Evolutionary conservation across 2,329 filamentous ascomycete genomes (phyloP), one percentile per base, ranked within the genome.

Genomic region (Sporothrix mexicana): DNA sequence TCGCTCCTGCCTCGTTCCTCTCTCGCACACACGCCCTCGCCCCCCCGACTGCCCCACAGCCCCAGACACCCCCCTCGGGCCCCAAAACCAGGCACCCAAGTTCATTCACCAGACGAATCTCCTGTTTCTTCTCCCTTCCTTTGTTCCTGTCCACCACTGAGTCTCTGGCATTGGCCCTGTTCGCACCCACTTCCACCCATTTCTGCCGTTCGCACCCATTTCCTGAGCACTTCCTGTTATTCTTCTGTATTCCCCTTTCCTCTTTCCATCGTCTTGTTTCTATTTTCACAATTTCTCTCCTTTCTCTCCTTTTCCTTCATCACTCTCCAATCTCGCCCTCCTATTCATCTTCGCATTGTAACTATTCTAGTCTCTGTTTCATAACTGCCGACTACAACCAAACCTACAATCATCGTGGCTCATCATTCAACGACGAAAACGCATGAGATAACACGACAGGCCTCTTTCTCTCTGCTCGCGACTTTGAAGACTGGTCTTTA

Each of bases 71-170:
- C 72, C 72, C 72, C 55, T 41, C 25, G 25, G 2, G 5, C 45
- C 51, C 36, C 67, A 47, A 49, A 13, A 36, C 47, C 67, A 72
- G 64, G 57, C 72, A 73, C 64, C 69, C 72, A 72, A 36, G 25
- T 36, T 41, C 51, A 25, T 49, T 61, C 62, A 72, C 69, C 62
- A 72, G 30, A 59, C 51, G 51, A 74, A 51, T 71, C 69, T 73
- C 71, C 71, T 72, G 68, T 74, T 67, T 73, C 71, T 68, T 62
- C 68, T 55, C 51, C 23, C 53, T 67, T 47, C 62, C 49, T 53
- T 55, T 70, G 36, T 47, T 55, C 57, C 47, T 70, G 36, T 47
- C 62, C 57, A 64, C 69, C 20, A n/a, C 15, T 43, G 47, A 68
- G 15, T 47, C 64, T 57, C 73, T 72, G 53, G 59, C 61, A 66